A percentile compares a stretch with the other conserved stretches of the same genome.
Evolutionary conservation across 768 basidiomycete species (phyloP).

Genomic region (Naganishia onofrii): DNA sequence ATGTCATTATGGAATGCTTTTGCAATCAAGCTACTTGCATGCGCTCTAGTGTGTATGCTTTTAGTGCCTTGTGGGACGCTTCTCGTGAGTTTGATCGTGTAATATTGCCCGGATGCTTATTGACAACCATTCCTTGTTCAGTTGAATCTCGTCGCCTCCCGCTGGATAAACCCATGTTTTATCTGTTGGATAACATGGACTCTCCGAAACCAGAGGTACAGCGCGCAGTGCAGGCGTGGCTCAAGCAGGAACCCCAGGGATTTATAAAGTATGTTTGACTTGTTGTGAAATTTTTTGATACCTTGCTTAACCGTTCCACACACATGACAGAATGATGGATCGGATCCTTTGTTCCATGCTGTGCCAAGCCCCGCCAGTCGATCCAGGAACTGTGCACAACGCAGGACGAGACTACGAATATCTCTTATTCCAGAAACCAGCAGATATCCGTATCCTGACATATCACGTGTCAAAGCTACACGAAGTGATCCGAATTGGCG

Average conservation of each 20-base stretch:
- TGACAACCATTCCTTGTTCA: background rate
- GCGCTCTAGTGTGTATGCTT: constrained; percentile 1
- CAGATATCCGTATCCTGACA: constrained; percentile 8
- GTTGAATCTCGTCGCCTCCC: background rate
- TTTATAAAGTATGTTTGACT: background rate
- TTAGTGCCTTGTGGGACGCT: constrained; percentile 10
- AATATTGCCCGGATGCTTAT: background rate
- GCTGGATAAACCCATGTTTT: constrained; percentile 19
- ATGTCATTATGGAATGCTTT: constrained; percentile 14
- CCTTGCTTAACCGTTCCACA: no score
- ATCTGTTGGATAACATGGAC: constrained; percentile 1
- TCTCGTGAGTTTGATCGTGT: background rate
- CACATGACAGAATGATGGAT: constrained; percentile 14
- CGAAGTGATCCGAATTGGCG: constrained; percentile 11
- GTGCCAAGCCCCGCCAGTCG: background rate
- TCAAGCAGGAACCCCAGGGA: constrained; percentile 14
- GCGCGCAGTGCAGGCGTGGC: constrained; percentile 16
- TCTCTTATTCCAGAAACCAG: constrained; percentile 4
- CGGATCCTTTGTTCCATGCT: constrained; percentile 17
- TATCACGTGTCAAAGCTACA: constrained; percentile 19
- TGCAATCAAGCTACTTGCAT: background rate
- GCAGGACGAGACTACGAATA: background rate
- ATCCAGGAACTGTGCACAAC: background rate
- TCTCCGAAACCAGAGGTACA: constrained; percentile 1
- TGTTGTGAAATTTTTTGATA: background rate